Base-by-base conservation (phyloP, 1,139 yeast species). In the Fermentozyma sake region DNA sequence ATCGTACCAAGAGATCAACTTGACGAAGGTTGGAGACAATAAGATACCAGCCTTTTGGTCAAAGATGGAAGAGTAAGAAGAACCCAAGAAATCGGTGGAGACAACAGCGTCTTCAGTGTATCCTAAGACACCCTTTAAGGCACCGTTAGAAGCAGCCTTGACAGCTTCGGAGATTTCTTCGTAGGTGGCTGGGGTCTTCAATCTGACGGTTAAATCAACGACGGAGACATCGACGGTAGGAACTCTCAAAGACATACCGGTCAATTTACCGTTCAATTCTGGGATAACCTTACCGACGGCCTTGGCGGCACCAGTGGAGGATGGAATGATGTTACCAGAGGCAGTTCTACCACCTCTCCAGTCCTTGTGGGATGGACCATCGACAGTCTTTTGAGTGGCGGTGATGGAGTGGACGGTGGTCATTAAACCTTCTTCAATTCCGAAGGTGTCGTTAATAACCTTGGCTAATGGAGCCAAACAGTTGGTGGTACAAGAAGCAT, bases 301-400 rank as follows among this genome's bases (percentile, higher is more conserved):
- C 77, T 82, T 82, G 58, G 94, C 94, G 57, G 93, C 93, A 75
- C 93, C 93, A 46, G 93, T 82, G 47, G 91, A 80, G 29, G 91
- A 82, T 60, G 93, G 93, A 54, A 82, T 82, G 61, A 82, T 80
- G 83, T 82, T 82, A 60, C 83, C 89, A 39, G 87, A 77, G 58
- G 93, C 93, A 55, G 93, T 79, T 69, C 93, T 79, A 64, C 93
- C 93, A 62, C 93, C 93, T 75, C 93, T 78, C 93, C 93, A 83
- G 76, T 83, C 93, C 78, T 82, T 82, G 76, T 78, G 81, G 62
- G 91, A 81, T 56, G 93, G 89, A 68, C 93, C 93, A 58, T 82
- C 93, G 47, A 82, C 93, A 43, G 89, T 79, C 79, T 82, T 82
- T 68, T 82, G 93, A 58, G 91, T 80, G 57, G 93, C 93, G 49